Percentiles rank a stretch among this genome's conserved stretches.
These are phyloP conservation scores for Forsythia suspensa DNA, from an alignment of 257 asterid genomes.

Conservation along the genomic window DNA sequence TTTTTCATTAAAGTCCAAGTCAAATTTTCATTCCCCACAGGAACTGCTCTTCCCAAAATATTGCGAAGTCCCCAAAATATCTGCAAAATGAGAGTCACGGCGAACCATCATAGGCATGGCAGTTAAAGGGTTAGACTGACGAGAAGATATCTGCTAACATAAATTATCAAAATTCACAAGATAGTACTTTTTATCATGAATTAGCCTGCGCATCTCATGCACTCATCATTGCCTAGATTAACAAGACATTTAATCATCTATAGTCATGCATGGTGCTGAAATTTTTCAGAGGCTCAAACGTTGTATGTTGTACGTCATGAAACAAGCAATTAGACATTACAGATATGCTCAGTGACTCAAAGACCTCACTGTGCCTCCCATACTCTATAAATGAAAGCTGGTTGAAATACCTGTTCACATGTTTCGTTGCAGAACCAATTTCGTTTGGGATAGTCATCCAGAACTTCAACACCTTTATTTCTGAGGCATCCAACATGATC, in stretches of 20 bases:
- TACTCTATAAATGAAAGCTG: neutral
- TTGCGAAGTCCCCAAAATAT: constrained; percentile 56
- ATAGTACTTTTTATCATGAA: neutral
- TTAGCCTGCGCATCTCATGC: constrained; percentile 9
- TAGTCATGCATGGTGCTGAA: neutral
- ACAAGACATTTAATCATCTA: neutral
- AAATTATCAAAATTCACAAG: constrained; percentile 5
- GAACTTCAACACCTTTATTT: constrained; percentile 33
- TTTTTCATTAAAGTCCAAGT: constrained; percentile 73
- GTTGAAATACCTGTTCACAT: constrained; percentile 64
- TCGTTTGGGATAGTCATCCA: constrained; percentile 33
- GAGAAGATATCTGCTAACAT: neutral
- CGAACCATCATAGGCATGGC: neutral
- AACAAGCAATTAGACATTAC: constrained; percentile 10
- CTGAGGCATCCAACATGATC: constrained; percentile 74
- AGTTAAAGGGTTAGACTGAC: neutral
- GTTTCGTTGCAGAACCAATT: constrained; percentile 70
- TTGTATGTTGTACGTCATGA: neutral
- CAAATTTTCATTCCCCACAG: constrained; percentile 53
- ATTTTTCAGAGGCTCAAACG: too few relatives aligned
- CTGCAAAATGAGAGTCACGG: constrained; percentile 39
- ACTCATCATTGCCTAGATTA: neutral
- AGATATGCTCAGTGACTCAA: constrained; percentile 9
- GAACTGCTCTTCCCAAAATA: constrained; percentile 57
- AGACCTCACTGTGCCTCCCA: neutral